Conservation (phyloP, 495 filamentous ascomycete species). For the Aspergillus heteromorphus region DNA sequence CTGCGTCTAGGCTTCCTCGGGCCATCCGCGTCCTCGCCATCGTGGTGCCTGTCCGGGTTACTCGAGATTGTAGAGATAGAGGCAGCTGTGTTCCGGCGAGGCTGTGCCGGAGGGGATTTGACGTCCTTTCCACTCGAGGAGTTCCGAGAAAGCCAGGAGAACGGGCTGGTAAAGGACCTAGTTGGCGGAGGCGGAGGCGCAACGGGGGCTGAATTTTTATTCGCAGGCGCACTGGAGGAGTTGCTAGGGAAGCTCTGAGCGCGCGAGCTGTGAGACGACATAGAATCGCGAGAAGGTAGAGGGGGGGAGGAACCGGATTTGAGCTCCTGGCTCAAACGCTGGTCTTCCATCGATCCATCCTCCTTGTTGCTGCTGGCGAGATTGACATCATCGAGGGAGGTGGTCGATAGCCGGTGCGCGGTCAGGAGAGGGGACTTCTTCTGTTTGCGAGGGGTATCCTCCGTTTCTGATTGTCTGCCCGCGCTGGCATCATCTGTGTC, state of each 20-base stretch:
- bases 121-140: conserved; percentile 57
- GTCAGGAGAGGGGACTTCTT: conserved; percentile 52
- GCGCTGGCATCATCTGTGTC: conserved; percentile 19
- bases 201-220: conserved; percentile 35
- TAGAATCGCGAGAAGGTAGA: conserved; percentile 46
- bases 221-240: conserved; percentile 44
- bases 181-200: conserved; percentile 41
- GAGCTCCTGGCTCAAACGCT: conserved; percentile 15
- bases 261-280: conserved; percentile 31
- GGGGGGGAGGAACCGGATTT: conserved; percentile 44
- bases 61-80: conserved; percentile 70
- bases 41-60: conserved; percentile 66
- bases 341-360: conserved; percentile 21
- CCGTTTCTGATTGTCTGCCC: conserved; percentile 23
- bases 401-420: conserved; percentile 58
- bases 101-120: conserved; percentile 42
- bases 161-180: conserved; percentile 73
- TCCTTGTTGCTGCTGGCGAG: conserved; percentile 52
- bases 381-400: conserved; percentile 66
- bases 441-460: conserved; percentile 31
- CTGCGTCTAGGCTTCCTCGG: conserved; percentile 52
- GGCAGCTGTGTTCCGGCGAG: conserved; percentile 64
- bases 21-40: conserved; percentile 52
- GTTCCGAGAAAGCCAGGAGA: conserved; percentile 79
- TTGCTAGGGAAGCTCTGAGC: conserved; percentile 45